Percentiles rank a stretch among this genome's conserved stretches.
These are phyloP conservation scores for Brassica hybrid DNA, from an alignment of 441 rosid species.

Conservation along the genomic window DNA sequence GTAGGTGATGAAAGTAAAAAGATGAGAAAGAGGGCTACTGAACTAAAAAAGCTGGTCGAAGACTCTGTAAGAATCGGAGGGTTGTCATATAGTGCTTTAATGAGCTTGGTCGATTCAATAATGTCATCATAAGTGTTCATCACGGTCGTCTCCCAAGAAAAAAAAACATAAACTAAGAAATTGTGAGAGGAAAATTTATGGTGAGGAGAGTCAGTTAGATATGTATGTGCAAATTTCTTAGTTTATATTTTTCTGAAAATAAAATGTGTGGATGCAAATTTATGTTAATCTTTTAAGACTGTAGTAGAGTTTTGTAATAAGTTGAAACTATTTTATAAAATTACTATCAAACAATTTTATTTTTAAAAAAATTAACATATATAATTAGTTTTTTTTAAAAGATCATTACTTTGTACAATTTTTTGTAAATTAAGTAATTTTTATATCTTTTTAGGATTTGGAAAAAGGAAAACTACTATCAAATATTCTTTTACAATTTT, in stretches of 20 bases:
- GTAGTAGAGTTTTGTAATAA: background rate
- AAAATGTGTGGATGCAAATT: background rate
- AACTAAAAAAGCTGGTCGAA: slow-evolving; percentile 23
- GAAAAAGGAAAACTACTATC: no score
- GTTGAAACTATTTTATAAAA: background rate
- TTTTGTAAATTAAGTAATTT: no score
- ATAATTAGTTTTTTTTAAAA: no score
- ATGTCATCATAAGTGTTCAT: slow-evolving; percentile 13
- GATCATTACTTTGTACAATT: no score
- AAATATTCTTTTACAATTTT: no score
- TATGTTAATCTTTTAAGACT: background rate
- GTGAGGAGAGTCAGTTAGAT: background rate
- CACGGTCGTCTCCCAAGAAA: background rate
- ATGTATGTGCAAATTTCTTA: background rate
- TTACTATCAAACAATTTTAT: no score
- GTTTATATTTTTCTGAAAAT: background rate
- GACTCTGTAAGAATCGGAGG: slow-evolving; percentile 1
- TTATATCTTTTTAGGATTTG: no score
- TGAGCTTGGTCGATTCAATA: slow-evolving; percentile 20
- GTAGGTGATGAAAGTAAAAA: slow-evolving; percentile 27
- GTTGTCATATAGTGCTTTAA: slow-evolving; percentile 17
- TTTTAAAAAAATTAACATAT: no score
- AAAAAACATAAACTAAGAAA: background rate
- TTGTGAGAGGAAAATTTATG: background rate
- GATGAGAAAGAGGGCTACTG: slow-evolving; percentile 35